These are phyloP conservation scores for Trametes meyenii DNA, from an alignment of 768 basidiomycete species.

Conservation along the genomic window DNA sequence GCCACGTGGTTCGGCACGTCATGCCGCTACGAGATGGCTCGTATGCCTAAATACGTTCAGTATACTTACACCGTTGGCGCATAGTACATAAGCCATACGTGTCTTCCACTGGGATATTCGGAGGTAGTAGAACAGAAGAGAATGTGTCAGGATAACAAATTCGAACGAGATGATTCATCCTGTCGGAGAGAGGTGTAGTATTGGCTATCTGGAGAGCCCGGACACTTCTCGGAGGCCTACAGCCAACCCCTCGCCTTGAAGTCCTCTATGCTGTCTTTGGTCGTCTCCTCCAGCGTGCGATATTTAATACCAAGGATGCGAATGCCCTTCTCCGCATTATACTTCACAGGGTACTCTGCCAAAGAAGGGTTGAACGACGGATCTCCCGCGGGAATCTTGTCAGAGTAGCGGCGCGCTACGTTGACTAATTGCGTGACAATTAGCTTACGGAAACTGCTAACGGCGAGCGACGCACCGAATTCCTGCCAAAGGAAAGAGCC, in stretches of 20 bases:
- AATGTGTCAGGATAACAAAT: too few species aligned
- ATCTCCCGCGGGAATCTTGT: conserved; percentile 14
- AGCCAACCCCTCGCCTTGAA: conserved; percentile 18
- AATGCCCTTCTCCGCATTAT: conserved; percentile 40
- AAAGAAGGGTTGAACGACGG: conserved; percentile 24
- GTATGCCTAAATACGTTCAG: too few species aligned
- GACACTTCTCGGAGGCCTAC: not conserved
- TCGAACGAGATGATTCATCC: too few species aligned
- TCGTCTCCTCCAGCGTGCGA: conserved; percentile 24
- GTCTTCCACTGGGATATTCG: too few species aligned
- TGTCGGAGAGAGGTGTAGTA: too few species aligned
- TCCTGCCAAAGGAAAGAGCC: conserved; percentile 31
- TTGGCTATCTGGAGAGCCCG: not conserved
- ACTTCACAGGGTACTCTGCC: conserved; percentile 32
- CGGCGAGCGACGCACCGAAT: conserved; percentile 13
- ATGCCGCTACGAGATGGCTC: too few species aligned
- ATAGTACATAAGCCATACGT: too few species aligned
- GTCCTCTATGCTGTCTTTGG: conserved; percentile 26
- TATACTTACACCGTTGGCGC: too few species aligned
- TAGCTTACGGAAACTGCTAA: not conserved
- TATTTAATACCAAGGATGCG: conserved; percentile 28
- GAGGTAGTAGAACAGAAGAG: too few species aligned
- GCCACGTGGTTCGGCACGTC: too few species aligned
- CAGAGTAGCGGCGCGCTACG: conserved; percentile 10
- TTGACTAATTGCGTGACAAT: conserved; percentile 3